Evolutionary conservation across 148 eudicot genomes (phyloP).

Genomic region (Rhododendron simsii): DNA sequence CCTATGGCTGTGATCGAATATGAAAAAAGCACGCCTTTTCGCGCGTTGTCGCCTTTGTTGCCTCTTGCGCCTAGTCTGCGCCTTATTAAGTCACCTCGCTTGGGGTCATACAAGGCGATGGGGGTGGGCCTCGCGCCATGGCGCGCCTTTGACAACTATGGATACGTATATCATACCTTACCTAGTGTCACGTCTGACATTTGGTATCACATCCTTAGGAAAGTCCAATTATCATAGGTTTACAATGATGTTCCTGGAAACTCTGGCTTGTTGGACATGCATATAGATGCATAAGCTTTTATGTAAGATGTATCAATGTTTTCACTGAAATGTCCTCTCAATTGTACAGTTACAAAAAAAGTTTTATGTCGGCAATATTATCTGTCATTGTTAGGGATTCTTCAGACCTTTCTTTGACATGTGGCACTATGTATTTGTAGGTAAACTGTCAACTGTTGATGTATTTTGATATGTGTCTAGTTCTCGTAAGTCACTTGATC

Average conservation of each 20-base stretch:
- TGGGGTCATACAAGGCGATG: background rate
- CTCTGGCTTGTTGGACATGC: background rate
- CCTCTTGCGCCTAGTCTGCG: background rate
- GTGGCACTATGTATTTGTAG: background rate
- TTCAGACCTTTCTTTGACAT: background rate
- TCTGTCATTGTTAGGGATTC: background rate
- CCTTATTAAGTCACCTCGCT: background rate
- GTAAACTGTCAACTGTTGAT: background rate
- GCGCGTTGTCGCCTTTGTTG: background rate
- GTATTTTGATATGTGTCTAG: background rate
- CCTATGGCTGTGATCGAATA: too few relatives aligned
- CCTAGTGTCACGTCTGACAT: background rate
- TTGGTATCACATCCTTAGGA: background rate
- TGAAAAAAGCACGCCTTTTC: background rate
- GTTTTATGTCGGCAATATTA: background rate
- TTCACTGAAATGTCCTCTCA: background rate
- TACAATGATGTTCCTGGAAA: background rate
- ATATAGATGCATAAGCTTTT: background rate
- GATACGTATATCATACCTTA: background rate
- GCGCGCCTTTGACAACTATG: background rate
- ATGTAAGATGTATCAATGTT: background rate
- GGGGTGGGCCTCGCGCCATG: background rate
- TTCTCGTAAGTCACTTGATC: background rate
- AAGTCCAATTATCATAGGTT: background rate
- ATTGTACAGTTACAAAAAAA: background rate